Base-by-base conservation (phyloP, 2,329 filamentous ascomycete genomes). In the Coccinonectria pachysandricola region DNA sequence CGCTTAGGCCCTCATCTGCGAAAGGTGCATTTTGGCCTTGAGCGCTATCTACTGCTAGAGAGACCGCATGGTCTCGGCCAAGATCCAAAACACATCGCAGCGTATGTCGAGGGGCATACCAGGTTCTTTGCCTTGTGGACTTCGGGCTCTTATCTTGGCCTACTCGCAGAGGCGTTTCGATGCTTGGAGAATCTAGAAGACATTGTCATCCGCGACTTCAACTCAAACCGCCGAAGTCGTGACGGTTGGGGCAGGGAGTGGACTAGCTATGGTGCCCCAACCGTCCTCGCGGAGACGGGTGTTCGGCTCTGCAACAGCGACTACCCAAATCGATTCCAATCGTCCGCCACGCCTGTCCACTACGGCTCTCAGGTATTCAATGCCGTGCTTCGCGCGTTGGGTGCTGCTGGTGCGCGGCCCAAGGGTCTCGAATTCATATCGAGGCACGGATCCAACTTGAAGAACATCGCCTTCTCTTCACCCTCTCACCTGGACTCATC, bases 131-230 rank as follows among this genome's bases (percentile, higher is more conserved):
- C 41, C 5, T 37, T 69, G 15, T 31, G 58, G 16, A 38, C 41
- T 10, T 63, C 59, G 1, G 71, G 72, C 0, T 44, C 54, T 2
- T 66, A 69, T 13, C 47, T 59, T 2, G 57, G 65, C 6, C 60
- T 79, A 60, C 60, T 80, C 10, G 52, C 58, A 0, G 59, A 69
- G 16, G 75, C 73, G 2, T 68, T 80, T 27, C 40, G 48, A 7
- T 63, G 67, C 17, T 56, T 81, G 4, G 43, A 49, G 1, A 69
- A 70, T 28, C 60, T 79, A 5, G 51, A 66, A 15, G 68, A 62
- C 0, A 47, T 80, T 9, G 67, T 71, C 13, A 53, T 80, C 13
- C 65, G 75, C 11, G 71, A 79, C 42, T 77, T 69, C 49, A 56
- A 65, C 41, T 66, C 66, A 0, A 12, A 4, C 1, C 59, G 48